Base-by-base conservation (phyloP, 176 grass and related monocot species). In the Stipa capillata region DNA sequence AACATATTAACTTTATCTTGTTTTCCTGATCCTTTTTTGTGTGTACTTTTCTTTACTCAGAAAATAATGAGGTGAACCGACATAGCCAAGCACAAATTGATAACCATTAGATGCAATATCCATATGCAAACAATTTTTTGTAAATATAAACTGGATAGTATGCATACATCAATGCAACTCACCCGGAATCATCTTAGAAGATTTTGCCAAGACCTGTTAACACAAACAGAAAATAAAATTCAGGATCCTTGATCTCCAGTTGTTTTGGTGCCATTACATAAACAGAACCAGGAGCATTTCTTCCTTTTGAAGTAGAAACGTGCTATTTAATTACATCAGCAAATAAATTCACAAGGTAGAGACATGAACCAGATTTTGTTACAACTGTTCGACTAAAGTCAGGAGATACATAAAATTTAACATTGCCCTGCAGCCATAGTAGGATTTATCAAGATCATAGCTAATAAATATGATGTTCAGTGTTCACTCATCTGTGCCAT, bases 111-210 rank as follows among this genome's bases (percentile, higher is more conserved):
- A 58, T 68, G 68, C 11, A 56, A 32, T 34, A 15, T 78, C 23
- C 55, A 24, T 36, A 57, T 16, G 35, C 9, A 36, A 36, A 72
- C n/a, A 37, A 57, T 7, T 35, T 68, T 62, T 4, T 50, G 50
- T 61, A 62, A 57, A 77, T 29, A 43, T 12, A 54, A 16, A 69
- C 7, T 44, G 2, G 0, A 18, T n/a, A 39, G 20, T 68, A 42
- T 74, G 51, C 25, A 74, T 3, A 74, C 6, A 62, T 36, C 6
- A 24, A 82, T 51, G 14, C 31, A 74, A 85, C 83, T 91, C 76
- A 96, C 97, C 97, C 44, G 97, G 97, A 87, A 99, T 96, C 97
- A 99, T 99, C 82, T 99, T 99, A 70, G 92, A 96, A 63, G 92
- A 99, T 86, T 99, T 99, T 72, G 90, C 97, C 58, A 99, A 77